phyloP scores from a whole-genome alignment of 1,284 basidiomycete genomes.

The Boletus coffeatus region DNA sequence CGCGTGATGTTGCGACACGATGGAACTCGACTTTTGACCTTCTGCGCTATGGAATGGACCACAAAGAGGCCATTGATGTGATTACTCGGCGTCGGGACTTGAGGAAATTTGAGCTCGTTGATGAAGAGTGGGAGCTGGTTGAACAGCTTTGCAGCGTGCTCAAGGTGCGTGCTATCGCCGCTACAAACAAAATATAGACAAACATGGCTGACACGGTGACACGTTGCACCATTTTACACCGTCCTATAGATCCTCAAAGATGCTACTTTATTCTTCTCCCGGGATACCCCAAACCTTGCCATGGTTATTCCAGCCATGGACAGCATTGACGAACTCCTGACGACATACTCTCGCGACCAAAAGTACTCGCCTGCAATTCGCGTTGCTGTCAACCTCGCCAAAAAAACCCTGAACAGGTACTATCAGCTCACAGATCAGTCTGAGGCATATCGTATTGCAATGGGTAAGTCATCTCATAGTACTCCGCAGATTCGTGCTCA shows the following conservation, averaged over 20 bases:
- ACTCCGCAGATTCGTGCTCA: too few relatives aligned
- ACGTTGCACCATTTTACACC: background rate
- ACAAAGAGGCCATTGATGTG: constrained; percentile 6
- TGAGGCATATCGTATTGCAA: constrained; percentile 8
- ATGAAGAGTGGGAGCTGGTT: background rate
- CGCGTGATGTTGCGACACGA: background rate
- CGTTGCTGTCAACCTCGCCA: constrained; percentile 19
- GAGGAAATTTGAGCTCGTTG: constrained; percentile 13
- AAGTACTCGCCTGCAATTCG: constrained; percentile 6
- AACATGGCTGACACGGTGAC: background rate
- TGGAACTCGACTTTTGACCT: constrained; percentile 3
- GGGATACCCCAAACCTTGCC: constrained; percentile 17
- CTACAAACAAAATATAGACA: too few relatives aligned
- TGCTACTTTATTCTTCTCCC: constrained; percentile 25
- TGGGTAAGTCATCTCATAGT: background rate
- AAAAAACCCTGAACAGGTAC: constrained; percentile 26
- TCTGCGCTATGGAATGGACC: constrained; percentile 22
- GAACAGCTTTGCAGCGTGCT: background rate
- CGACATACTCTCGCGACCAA: constrained; percentile 10
- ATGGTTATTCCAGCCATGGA: constrained; percentile 30
- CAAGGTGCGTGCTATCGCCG: background rate
- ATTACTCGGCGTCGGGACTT: background rate
- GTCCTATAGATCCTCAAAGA: constrained; percentile 23
- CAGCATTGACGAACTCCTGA: constrained; percentile 17
- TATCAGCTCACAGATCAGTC: constrained; percentile 26